Percentiles rank a stretch among this genome's conserved stretches.
Evolutionary conservation across 768 basidiomycete species (phyloP).

Genomic region (Chalciporus pseudorubinellus): DNA sequence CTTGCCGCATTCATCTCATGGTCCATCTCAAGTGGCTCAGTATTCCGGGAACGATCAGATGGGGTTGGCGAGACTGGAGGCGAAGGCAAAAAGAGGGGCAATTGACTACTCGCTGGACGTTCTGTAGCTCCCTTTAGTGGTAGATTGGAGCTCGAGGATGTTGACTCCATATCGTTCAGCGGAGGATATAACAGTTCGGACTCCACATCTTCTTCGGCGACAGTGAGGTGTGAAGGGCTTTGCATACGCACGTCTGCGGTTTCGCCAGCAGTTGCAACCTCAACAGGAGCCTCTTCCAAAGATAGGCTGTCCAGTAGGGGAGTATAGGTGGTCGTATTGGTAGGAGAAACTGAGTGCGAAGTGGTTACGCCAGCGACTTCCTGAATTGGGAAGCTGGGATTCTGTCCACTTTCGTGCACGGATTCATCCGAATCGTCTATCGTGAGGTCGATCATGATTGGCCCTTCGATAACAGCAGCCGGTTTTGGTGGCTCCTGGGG

Average conservation of each 20-base stretch:
- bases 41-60: background rate
- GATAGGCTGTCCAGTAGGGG: constrained; percentile 22
- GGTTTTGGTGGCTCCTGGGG: background rate
- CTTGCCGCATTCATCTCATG: constrained; percentile 13
- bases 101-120: constrained; percentile 15
- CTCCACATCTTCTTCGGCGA: constrained; percentile 11
- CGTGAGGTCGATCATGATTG: constrained; percentile 30
- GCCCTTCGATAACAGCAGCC: constrained; percentile 5
- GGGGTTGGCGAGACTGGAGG: constrained; percentile 35
- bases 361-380: constrained; percentile 1
- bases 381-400: constrained; percentile 10
- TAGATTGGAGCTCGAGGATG: constrained; percentile 5
- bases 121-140: constrained; percentile 13
- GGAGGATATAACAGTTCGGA: constrained; percentile 7
- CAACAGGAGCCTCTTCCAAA: constrained; percentile 15
- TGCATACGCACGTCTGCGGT: constrained; percentile 23
- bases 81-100: constrained; percentile 52
- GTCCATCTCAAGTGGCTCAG: constrained; percentile 23
- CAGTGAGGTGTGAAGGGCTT: constrained; percentile 10
- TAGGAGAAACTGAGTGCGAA: constrained; percentile 6
- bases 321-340: constrained; percentile 14
- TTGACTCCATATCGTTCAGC: constrained; percentile 1
- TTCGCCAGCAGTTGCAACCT: background rate
- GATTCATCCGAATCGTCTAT: constrained; percentile 23
- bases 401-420: constrained; percentile 10